phyloP scores from a whole-genome alignment of 345 rosid genomes.

The Eutrema japonicum region DNA sequence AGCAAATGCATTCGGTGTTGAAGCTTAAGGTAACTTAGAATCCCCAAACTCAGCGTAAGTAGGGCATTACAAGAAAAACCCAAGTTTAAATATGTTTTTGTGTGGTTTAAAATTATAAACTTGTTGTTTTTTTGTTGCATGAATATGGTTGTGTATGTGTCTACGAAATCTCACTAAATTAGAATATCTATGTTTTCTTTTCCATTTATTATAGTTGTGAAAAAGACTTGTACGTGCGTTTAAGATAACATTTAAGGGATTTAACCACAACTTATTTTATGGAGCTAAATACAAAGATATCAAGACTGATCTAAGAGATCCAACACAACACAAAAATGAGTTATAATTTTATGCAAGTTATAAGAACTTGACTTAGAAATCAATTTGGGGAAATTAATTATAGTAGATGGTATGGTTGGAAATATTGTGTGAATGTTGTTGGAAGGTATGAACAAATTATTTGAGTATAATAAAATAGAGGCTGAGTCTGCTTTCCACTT shows the following conservation, averaged over 20 bases:
- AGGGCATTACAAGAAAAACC: slow-evolving; percentile 22
- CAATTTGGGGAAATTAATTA: background rate
- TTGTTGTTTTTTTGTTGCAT: slow-evolving; percentile 7
- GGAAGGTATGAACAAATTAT: slow-evolving; percentile 32
- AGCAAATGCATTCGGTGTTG: slow-evolving; percentile 21
- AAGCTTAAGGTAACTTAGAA: slow-evolving; percentile 26
- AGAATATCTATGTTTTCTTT: slow-evolving; percentile 7
- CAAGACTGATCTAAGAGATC: slow-evolving; percentile 2
- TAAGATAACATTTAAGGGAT: background rate
- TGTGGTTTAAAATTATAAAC: background rate
- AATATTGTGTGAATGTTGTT: slow-evolving; percentile 15
- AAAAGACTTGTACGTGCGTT: slow-evolving; percentile 9
- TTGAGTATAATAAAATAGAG: slow-evolving; percentile 27
- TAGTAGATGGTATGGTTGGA: background rate
- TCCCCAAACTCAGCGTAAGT: slow-evolving; percentile 21
- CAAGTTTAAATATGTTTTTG: slow-evolving; percentile 7
- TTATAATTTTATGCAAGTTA: no score
- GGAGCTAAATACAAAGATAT: slow-evolving; percentile 10
- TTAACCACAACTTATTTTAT: slow-evolving; percentile 2
- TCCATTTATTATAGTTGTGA: background rate
- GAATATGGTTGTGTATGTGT: slow-evolving; percentile 30
- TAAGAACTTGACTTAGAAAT: background rate
- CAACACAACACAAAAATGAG: slow-evolving; percentile 1
- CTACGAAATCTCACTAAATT: slow-evolving; percentile 11
- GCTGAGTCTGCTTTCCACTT: slow-evolving; percentile 49